Percentiles rank a stretch among this genome's conserved stretches.
Evolutionary conservation across 306 rosid genomes (phyloP).

Genomic region (Quercus robur): DNA sequence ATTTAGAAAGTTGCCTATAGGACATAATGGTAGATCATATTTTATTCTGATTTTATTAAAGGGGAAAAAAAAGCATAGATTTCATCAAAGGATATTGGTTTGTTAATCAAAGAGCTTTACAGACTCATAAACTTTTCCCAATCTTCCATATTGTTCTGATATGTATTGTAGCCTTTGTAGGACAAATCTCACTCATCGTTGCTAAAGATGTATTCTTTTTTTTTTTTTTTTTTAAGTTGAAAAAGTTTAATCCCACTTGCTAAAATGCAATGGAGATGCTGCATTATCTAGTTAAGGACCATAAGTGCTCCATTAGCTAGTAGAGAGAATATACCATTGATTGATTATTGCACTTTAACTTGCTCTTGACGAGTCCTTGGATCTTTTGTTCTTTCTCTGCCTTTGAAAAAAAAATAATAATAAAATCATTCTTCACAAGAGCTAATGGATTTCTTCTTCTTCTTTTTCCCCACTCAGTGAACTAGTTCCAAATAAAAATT

Average conservation of each 20-base stretch:
- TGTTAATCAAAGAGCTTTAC: conserved; percentile 1
- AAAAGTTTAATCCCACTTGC: conserved; percentile 20
- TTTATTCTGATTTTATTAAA: conserved; percentile 6
- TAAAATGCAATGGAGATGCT: conserved; percentile 25
- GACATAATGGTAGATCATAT: conserved; percentile 18
- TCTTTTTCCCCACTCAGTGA: no score
- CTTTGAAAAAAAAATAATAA: no score
- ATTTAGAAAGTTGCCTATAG: conserved; percentile 11
- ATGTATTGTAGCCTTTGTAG: conserved; percentile 9
- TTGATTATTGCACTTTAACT: conserved; percentile 12
- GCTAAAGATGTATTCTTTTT: conserved; percentile 27
- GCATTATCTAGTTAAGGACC: conserved; percentile 26
- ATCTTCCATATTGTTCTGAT: conserved; percentile 3
- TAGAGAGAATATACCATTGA: conserved; percentile 6
- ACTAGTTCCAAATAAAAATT: no score
- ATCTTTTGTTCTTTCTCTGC: not conserved
- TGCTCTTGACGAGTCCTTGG: conserved; percentile 10
- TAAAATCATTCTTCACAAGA: no score
- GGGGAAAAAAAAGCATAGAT: not conserved
- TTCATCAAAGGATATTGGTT: not conserved
- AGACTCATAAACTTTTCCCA: not conserved
- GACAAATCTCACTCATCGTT: conserved; percentile 24
- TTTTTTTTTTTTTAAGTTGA: conserved; percentile 1
- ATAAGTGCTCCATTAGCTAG: conserved; percentile 23
- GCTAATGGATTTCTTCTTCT: no score